Evolutionary conservation across 2,329 filamentous ascomycete genomes (phyloP).

Genomic region (Fusarium sp.): DNA sequence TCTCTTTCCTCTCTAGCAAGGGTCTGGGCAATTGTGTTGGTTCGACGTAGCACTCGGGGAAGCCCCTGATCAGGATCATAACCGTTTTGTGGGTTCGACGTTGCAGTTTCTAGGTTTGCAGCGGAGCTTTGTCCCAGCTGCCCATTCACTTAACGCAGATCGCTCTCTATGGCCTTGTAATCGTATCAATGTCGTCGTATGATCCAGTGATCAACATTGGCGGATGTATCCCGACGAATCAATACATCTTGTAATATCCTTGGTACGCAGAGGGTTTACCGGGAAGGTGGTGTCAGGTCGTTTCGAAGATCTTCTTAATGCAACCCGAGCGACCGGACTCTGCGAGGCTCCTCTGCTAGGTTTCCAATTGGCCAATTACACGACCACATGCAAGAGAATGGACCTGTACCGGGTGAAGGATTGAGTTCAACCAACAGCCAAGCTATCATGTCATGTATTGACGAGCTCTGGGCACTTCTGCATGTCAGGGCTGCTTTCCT

Average conservation of each 20-base stretch:
- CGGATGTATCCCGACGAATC: neutral
- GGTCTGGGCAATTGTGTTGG: neutral
- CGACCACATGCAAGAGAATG: neutral
- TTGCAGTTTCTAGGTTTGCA: neutral
- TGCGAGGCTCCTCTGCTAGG: neutral
- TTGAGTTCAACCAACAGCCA: neutral
- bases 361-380: neutral
- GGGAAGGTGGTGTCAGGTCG: neutral
- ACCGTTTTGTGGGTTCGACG: neutral
- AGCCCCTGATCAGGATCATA: neutral
- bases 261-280: neutral
- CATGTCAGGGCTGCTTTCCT: neutral
- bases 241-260: neutral
- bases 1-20: neutral
- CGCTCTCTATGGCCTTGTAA: neutral
- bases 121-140: neutral
- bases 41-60: neutral
- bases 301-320: neutral
- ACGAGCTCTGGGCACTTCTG: neutral
- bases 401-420: neutral
- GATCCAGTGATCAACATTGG: neutral
- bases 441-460: neutral
- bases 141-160: neutral
- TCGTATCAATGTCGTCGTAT: neutral
- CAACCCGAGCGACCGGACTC: neutral